phyloP scores from a whole-genome alignment of 2,329 filamentous ascomycete genomes.

The Hyphodiscus sp. region DNA sequence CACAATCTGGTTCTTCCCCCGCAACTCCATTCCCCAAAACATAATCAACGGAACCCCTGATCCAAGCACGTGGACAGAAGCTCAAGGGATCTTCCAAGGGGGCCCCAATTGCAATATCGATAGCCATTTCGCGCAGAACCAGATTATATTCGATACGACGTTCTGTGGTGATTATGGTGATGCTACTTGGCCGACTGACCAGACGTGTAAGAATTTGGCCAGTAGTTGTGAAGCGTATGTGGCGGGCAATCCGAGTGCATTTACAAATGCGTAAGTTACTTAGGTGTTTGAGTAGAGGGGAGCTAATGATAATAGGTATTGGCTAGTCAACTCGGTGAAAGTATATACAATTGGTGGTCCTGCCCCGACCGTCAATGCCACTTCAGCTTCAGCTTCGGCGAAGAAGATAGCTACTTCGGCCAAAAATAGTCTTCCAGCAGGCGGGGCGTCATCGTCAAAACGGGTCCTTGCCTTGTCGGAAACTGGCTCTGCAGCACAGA shows the following conservation, averaged over 20 bases:
- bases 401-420: no score
- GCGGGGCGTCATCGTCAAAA: no score
- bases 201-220: no score
- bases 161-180: slow-evolving; percentile 58
- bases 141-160: slow-evolving; percentile 64
- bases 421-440: no score
- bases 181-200: slow-evolving; percentile 30
- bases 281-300: not conserved
- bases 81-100: slow-evolving; percentile 55
- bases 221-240: slow-evolving; percentile 62
- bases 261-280: slow-evolving; percentile 47
- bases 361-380: not conserved
- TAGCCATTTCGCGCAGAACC: slow-evolving; percentile 58
- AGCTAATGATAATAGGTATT: slow-evolving; percentile 6
- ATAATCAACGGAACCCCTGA: slow-evolving; percentile 50
- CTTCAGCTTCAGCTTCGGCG: no score
- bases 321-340: slow-evolving; percentile 8
- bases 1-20: slow-evolving; percentile 69
- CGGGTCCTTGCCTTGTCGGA: no score
- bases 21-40: slow-evolving; percentile 55
- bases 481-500: no score
- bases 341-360: slow-evolving; percentile 1
- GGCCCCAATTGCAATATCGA: slow-evolving; percentile 53
- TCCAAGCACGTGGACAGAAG: slow-evolving; percentile 60
- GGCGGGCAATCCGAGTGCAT: slow-evolving; percentile 59